These are phyloP conservation scores for Scutellaria galericulata DNA, from an alignment of 257 asterid genomes.

Conservation along the genomic window DNA sequence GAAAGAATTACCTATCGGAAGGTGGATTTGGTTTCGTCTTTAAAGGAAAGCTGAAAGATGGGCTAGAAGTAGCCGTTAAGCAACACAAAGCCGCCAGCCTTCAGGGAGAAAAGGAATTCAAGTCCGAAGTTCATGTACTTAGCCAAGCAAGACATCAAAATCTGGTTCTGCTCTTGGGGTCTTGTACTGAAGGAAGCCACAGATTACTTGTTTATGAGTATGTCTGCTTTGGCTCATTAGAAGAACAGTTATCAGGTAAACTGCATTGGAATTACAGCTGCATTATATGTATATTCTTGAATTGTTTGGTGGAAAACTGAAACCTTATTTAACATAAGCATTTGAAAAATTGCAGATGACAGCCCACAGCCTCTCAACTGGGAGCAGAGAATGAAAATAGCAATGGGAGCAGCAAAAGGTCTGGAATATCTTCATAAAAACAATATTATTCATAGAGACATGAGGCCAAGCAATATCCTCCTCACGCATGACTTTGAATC, in stretches of 20 bases:
- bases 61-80: slow-evolving; percentile 67
- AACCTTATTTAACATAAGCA: background rate
- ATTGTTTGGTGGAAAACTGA: slow-evolving; percentile 5
- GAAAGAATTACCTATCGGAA: slow-evolving; percentile 56
- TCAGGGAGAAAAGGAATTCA: slow-evolving; percentile 79
- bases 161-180: slow-evolving; percentile 70
- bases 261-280: background rate
- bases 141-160: slow-evolving; percentile 74
- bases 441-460: slow-evolving; percentile 70
- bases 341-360: slow-evolving; percentile 42
- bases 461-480: slow-evolving; percentile 76
- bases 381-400: slow-evolving; percentile 72
- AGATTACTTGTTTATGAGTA: slow-evolving; percentile 76
- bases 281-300: background rate
- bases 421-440: slow-evolving; percentile 59
- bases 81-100: slow-evolving; percentile 67
- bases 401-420: slow-evolving; percentile 75
- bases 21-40: slow-evolving; percentile 79
- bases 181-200: slow-evolving; percentile 60
- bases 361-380: slow-evolving; percentile 46
- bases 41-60: slow-evolving; percentile 53
- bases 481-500: slow-evolving; percentile 78
- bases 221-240: slow-evolving; percentile 74
- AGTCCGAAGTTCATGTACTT: slow-evolving; percentile 64
- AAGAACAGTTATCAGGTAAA: slow-evolving; percentile 56